These are phyloP conservation scores for Talaromyces pinophilus DNA, from an alignment of 2,329 filamentous ascomycete species.

Conservation along the genomic window DNA sequence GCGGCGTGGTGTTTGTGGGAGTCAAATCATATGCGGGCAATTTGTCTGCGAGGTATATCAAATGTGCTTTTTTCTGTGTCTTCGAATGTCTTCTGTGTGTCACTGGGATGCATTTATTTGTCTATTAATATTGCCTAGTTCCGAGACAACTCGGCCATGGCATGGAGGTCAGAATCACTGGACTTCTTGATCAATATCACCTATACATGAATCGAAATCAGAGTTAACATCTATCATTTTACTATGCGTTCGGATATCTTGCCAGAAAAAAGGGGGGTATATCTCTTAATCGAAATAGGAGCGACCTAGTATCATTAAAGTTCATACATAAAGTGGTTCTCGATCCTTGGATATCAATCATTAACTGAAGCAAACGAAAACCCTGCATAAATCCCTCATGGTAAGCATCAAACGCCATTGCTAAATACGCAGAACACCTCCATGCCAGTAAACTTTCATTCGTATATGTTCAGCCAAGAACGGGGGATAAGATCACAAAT, in stretches of 20 bases:
- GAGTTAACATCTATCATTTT: background rate
- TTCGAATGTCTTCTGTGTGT: background rate
- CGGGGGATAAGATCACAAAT: background rate
- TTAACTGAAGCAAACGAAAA: background rate
- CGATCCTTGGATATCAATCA: background rate
- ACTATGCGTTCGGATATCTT: background rate
- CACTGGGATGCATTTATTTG: background rate
- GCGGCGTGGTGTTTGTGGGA: constrained; percentile 18
- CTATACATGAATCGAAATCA: background rate
- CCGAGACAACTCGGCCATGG: background rate
- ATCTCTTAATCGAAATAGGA: background rate
- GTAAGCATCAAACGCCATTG: constrained; percentile 4
- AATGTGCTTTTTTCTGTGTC: background rate
- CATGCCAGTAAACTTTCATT: background rate
- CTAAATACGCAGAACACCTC: constrained; percentile 5
- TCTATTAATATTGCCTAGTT: background rate
- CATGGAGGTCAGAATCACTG: background rate
- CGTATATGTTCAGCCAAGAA: background rate
- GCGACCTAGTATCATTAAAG: background rate
- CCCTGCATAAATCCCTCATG: background rate
- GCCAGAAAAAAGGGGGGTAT: background rate
- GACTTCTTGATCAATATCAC: background rate
- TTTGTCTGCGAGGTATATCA: constrained; percentile 1
- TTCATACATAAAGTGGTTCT: background rate
- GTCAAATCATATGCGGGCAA: constrained; percentile 8